Conservation (phyloP, 1,139 yeast species). For the Geotrichum reessii region DNA sequence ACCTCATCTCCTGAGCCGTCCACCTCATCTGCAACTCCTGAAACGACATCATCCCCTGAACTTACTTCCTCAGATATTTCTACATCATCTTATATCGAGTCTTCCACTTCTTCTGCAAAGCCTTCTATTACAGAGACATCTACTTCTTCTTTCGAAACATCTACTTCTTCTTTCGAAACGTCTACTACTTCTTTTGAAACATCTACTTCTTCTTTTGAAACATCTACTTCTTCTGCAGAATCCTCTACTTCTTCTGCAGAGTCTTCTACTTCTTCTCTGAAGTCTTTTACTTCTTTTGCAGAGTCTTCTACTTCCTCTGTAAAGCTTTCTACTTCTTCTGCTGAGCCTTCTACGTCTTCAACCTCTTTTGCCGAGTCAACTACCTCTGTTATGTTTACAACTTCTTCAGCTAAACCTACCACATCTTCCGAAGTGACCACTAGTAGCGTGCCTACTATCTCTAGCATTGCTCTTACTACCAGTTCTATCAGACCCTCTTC, state of each 20-base stretch:
- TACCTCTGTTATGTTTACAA: no score
- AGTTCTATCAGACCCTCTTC: not conserved
- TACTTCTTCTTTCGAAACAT: not conserved
- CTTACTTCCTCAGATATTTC: constrained; percentile 7
- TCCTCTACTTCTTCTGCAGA: constrained; percentile 16
- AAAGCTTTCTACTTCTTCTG: constrained; percentile 5
- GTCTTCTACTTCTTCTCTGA: not conserved
- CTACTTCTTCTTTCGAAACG: not conserved
- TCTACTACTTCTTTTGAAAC: constrained; percentile 7
- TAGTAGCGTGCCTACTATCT: constrained; percentile 1
- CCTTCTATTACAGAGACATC: not conserved
- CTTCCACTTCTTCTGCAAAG: not conserved
- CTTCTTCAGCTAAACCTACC: not conserved
- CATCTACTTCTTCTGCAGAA: constrained; percentile 6
- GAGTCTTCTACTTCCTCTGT: constrained; percentile 11
- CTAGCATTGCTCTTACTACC: not conserved
- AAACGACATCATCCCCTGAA: constrained; percentile 1
- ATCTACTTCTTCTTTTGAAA: constrained; percentile 7
- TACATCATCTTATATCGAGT: constrained; percentile 3
- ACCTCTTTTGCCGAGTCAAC: not conserved
- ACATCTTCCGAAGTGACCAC: not conserved
- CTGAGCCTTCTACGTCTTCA: not conserved
- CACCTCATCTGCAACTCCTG: not conserved
- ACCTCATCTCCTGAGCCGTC: not conserved
- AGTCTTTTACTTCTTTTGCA: constrained; percentile 4